Evolutionary conservation across 1,284 basidiomycete species (phyloP).

Genomic region (Sporisorium exsertum): DNA sequence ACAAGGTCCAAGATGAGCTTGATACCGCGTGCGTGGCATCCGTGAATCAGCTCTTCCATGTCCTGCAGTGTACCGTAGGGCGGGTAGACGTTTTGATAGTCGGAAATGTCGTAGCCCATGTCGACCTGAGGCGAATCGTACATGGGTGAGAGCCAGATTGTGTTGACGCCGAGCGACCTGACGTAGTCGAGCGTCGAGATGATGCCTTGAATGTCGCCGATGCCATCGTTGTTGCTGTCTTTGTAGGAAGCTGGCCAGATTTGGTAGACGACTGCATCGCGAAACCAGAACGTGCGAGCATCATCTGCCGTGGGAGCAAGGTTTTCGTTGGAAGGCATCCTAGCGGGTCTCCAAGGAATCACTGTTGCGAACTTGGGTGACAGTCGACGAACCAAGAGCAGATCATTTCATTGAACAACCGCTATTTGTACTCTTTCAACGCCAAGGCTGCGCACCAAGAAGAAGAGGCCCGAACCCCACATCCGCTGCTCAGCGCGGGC

Average conservation of each 20-base stretch:
- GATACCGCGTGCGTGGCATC: constrained; percentile 77
- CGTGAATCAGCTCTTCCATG: constrained; percentile 76
- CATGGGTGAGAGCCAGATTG: constrained; percentile 81
- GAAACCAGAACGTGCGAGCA: constrained; percentile 30
- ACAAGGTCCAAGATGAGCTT: constrained; percentile 84
- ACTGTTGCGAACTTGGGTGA: not conserved
- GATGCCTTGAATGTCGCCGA: constrained; percentile 82
- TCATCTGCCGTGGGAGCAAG: not conserved
- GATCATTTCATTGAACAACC: not conserved
- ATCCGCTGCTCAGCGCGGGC: not conserved
- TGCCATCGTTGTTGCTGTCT: constrained; percentile 80
- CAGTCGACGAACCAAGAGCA: not conserved
- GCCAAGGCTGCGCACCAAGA: not conserved
- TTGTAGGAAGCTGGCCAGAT: constrained; percentile 82
- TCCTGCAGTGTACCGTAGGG: constrained; percentile 79
- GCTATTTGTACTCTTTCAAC: not conserved
- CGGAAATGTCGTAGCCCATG: constrained; percentile 75
- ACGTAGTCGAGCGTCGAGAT: constrained; percentile 78
- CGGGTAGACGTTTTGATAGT: constrained; percentile 79
- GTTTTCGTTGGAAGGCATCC: constrained; percentile 9
- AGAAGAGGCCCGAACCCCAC: not conserved
- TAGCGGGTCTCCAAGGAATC: not conserved
- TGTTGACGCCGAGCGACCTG: constrained; percentile 77
- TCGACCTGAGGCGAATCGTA: constrained; percentile 78
- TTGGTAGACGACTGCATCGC: constrained; percentile 53